Evolutionary conservation across 108 stramenopile species (phyloP).

Genomic region (Cyclotella kingstonii): DNA sequence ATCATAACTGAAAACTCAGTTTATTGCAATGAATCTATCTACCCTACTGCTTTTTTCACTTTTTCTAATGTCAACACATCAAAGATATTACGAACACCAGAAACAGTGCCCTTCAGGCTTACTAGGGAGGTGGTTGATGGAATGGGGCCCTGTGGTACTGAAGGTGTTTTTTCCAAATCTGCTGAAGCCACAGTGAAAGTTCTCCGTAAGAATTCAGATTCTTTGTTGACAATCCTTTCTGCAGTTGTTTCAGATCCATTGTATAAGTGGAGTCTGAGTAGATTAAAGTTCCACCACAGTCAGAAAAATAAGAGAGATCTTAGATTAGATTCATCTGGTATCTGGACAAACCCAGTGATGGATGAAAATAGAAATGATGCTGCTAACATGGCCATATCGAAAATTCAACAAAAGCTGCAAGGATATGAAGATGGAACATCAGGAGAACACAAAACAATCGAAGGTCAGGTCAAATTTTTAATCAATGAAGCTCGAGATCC

Average conservation of each 20-base stretch:
- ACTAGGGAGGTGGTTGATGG: conserved; percentile 97
- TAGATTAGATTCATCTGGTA: conserved; percentile 7
- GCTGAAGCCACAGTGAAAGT: conserved; percentile 82
- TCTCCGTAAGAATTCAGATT: conserved; percentile 72
- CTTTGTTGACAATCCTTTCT: conserved; percentile 90
- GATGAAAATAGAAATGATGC: conserved; percentile 52
- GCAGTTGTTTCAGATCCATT: conserved; percentile 95
- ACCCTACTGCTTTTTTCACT: too few relatives aligned
- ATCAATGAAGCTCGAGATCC: conserved; percentile 93
- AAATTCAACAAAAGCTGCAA: conserved; percentile 92
- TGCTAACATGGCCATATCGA: conserved; percentile 62
- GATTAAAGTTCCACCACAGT: conserved; percentile 54
- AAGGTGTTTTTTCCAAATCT: conserved; percentile 81
- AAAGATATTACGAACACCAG: conserved; percentile 71
- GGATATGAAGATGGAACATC: conserved; percentile 95
- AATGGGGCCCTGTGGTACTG: conserved; percentile 89
- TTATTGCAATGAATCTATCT: too few relatives aligned
- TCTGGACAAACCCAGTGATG: conserved; percentile 4
- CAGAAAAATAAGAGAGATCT: conserved; percentile 36
- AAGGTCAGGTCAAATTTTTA: conserved; percentile 92
- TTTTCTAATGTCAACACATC: conserved; percentile 19
- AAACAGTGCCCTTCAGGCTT: conserved; percentile 96
- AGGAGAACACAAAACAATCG: conserved; percentile 89
- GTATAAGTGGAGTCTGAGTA: conserved; percentile 91
- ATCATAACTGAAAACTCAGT: conserved; percentile 1